Conservation (phyloP, 352 stramenopile species). For the Phytophthora boehmeriae region DNA sequence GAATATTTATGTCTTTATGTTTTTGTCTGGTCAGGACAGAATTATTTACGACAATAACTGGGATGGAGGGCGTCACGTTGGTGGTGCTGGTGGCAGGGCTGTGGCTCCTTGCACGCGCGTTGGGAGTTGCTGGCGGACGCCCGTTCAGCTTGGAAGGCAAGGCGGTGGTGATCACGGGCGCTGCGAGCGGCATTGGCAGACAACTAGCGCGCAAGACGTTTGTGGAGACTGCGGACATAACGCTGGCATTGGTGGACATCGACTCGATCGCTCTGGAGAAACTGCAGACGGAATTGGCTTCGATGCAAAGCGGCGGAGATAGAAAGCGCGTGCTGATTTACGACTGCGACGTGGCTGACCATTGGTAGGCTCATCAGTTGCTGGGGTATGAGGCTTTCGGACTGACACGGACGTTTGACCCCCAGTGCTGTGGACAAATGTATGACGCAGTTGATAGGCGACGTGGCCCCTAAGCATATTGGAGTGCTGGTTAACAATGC, state of each 20-base stretch:
- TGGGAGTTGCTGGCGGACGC: constrained; percentile 1
- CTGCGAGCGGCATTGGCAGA: constrained; percentile 59
- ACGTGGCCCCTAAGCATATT: constrained; percentile 50
- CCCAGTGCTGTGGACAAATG: constrained; percentile 19
- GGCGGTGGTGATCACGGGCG: constrained; percentile 74
- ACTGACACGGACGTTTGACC: neutral
- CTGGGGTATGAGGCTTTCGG: neutral
- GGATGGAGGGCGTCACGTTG: neutral
- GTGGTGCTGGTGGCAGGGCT: constrained; percentile 11
- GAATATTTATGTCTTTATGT: neutral
- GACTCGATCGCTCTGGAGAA: constrained; percentile 43
- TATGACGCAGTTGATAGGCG: constrained; percentile 30
- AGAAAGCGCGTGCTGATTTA: constrained; percentile 40
- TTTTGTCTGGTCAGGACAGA: neutral
- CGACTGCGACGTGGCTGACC: constrained; percentile 69
- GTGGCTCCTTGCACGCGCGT: constrained; percentile 7
- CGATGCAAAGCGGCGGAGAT: neutral
- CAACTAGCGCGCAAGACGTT: constrained; percentile 46
- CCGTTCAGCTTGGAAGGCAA: constrained; percentile 50
- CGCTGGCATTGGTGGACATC: constrained; percentile 69
- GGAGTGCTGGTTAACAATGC: constrained; percentile 70
- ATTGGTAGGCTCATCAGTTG: constrained; percentile 40
- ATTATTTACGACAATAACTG: neutral
- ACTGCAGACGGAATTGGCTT: constrained; percentile 31
- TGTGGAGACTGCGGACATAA: constrained; percentile 29